Base-by-base conservation (phyloP, 805 yeast genomes). In the Zygoascus bituminiphila region DNA sequence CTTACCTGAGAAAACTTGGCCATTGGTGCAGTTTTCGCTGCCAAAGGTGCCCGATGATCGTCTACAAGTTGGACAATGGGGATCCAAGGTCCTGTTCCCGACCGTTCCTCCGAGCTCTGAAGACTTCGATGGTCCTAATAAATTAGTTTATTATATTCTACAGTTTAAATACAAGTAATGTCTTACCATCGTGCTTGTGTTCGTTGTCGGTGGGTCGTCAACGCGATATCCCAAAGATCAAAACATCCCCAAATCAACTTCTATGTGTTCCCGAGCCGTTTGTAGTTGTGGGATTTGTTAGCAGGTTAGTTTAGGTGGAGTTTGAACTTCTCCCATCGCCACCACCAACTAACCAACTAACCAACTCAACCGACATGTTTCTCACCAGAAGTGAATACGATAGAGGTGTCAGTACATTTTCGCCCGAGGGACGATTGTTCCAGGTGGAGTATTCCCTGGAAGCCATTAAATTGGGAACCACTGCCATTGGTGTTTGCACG, bases 311-410 rank as follows among this genome's bases (percentile, higher is more conserved):
- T n/a, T n/a, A n/a, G n/a, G n/a, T n/a, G n/a, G n/a, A n/a, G n/a
- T n/a, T n/a, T n/a, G n/a, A n/a, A n/a, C n/a, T 15, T 36, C 39
- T 36, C 39, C 39, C 39, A 36, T 36, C 22, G 17, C 39, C 39
- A 36, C 17, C 22, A 17, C 29, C 33, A n/a, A n/a, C n/a, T 26
- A 17, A 36, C 22, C 39, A 12, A 36, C 14, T 15, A 4, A 15
- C 39, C 47, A 53, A 49, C 46, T n/a, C 22, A 4, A 15, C 39
- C 47, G 52, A 49, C 46, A 93, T 93, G 99, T 93, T 93, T 70
- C 77, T 93, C 57, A 93, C 99, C n/a, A 84, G 99, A 82, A 85
- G 95, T 71, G 99, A 93, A 74, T 93, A 93, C 68, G 99, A 93
- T 66, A 84, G 99, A 68, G 99, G 98, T 54, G 98, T 93, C 44